These are phyloP conservation scores for Conticribra guillardii DNA, from an alignment of 108 stramenopile genomes.

Conservation along the genomic window DNA sequence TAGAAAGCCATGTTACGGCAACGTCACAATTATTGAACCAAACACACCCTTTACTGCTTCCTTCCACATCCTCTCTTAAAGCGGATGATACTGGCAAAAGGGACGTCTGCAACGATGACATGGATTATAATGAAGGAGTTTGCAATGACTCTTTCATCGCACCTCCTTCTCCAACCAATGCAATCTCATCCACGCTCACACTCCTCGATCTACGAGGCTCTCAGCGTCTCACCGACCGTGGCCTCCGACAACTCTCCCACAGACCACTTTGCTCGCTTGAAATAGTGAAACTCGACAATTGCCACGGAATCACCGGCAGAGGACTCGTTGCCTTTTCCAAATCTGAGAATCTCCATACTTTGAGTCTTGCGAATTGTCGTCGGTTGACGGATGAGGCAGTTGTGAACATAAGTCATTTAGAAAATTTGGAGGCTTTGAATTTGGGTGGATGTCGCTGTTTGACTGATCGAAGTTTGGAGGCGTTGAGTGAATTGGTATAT, in stretches of 20 bases:
- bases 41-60: background rate
- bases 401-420: conserved; percentile 74
- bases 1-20: no score
- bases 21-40: background rate
- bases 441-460: conserved; percentile 86
- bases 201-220: conserved; percentile 82
- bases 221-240: conserved; percentile 72
- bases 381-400: conserved; percentile 82
- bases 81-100: background rate
- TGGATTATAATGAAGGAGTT: background rate
- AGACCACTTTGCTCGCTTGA: conserved; percentile 62
- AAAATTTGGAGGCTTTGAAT: conserved; percentile 55
- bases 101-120: background rate
- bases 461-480: conserved; percentile 73
- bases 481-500: conserved; percentile 45
- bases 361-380: conserved; percentile 80
- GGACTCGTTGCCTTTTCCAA: conserved; percentile 67
- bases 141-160: background rate
- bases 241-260: conserved; percentile 64
- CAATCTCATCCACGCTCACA: conserved; percentile 38
- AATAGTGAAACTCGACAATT: conserved; percentile 73
- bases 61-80: conserved; percentile 11
- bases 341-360: conserved; percentile 67
- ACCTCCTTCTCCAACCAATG: background rate
- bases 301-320: conserved; percentile 70